A percentile compares a stretch with the other conserved stretches of the same genome.
These are phyloP conservation scores for Cordyceps cicadae DNA, from an alignment of 2,329 filamentous ascomycete species.

Conservation along the genomic window DNA sequence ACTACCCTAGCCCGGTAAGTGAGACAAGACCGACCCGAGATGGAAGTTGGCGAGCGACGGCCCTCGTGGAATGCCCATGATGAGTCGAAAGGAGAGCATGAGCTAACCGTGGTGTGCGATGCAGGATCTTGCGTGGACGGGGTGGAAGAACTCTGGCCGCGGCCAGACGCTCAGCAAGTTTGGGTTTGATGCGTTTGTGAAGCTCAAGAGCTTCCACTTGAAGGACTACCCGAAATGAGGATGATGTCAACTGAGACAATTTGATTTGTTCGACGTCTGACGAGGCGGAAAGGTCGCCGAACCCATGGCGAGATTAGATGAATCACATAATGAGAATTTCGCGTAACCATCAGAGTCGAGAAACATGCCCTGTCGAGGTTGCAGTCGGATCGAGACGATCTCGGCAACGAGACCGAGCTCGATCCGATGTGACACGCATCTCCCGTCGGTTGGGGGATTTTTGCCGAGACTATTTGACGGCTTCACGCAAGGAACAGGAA, in stretches of 20 bases:
- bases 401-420: neutral
- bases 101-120: conserved; percentile 7
- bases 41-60: neutral
- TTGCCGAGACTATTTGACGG: too few relatives aligned
- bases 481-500: neutral
- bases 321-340: neutral
- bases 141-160: conserved; percentile 94
- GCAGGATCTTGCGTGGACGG: conserved; percentile 89
- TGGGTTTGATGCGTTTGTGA: conserved; percentile 92
- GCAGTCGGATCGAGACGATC: neutral
- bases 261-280: neutral
- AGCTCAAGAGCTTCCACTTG: conserved; percentile 90
- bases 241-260: neutral
- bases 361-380: neutral
- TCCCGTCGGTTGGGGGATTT: too few relatives aligned
- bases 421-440: neutral
- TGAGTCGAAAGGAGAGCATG: neutral
- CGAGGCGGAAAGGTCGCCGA: neutral
- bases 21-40: neutral
- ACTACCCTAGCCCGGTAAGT: conserved; percentile 84
- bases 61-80: neutral
- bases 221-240: conserved; percentile 67
- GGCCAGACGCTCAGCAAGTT: conserved; percentile 83
- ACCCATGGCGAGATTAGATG: neutral
- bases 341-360: neutral